Percentiles rank a stretch among this genome's conserved stretches.
Evolutionary conservation across 306 rosid species (phyloP).

Genomic region (Gynostemma pentaphyllum): DNA sequence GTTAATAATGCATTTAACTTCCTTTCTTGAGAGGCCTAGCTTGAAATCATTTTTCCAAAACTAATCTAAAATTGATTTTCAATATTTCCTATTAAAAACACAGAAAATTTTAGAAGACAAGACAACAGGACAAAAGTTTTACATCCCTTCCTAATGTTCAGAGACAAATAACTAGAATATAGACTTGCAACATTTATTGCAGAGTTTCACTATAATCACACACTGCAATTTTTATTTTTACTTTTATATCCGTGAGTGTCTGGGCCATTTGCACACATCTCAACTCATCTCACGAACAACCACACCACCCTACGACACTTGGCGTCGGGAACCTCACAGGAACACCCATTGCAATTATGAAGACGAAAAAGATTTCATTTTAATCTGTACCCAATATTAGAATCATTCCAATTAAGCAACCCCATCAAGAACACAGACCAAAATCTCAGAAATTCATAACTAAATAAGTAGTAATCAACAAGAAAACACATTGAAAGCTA

Average conservation of each 20-base stretch:
- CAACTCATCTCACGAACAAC: no score
- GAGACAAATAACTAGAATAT: background rate
- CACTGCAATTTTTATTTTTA: no score
- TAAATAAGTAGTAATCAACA: background rate
- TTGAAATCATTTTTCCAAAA: no score
- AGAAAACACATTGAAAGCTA: conserved; percentile 13
- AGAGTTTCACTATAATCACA: no score
- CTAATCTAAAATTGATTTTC: no score
- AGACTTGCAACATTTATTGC: background rate
- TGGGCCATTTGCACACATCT: no score
- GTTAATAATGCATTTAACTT: background rate
- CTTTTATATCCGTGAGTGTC: no score
- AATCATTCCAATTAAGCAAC: background rate
- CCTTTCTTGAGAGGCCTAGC: background rate
- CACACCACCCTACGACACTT: no score
- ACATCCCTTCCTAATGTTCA: background rate
- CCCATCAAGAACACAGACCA: conserved; percentile 12
- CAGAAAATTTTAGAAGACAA: background rate
- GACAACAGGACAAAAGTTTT: background rate
- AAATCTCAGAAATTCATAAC: background rate
- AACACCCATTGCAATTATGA: no score
- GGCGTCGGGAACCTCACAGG: no score
- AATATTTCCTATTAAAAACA: background rate
- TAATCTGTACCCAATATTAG: no score
- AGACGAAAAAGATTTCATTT: no score